Evolutionary conservation across 176 grass and related monocot species (phyloP).

Genomic region (Puya raimondii): DNA sequence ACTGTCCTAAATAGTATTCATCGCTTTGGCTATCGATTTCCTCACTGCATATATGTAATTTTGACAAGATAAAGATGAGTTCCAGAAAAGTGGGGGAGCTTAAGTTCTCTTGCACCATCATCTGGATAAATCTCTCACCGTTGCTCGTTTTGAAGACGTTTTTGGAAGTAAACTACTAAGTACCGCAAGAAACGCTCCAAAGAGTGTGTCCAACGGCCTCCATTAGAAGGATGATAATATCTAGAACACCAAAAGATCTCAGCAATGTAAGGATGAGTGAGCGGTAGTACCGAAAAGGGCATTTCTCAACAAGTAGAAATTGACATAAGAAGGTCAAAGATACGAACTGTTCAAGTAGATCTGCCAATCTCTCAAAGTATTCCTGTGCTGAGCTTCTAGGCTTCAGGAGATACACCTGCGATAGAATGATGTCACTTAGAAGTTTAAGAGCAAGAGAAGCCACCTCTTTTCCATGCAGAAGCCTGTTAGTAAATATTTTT

Average conservation of each 20-base stretch:
- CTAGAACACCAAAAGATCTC: constrained; percentile 34
- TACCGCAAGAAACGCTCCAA: constrained; percentile 81
- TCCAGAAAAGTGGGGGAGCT: background rate
- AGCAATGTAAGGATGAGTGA: constrained; percentile 8
- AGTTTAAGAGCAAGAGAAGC: background rate
- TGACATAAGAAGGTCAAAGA: constrained; percentile 26
- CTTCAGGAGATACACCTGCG: constrained; percentile 88
- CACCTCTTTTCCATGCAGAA: no score
- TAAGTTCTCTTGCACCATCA: background rate
- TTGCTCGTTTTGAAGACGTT: constrained; percentile 74
- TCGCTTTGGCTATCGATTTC: constrained; percentile 19
- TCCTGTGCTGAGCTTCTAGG: constrained; percentile 54
- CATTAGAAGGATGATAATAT: constrained; percentile 99
- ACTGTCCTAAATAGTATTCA: constrained; percentile 45
- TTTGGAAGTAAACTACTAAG: constrained; percentile 76
- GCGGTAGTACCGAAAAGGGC: no score
- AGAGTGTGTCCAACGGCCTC: constrained; percentile 84
- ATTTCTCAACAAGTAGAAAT: no score
- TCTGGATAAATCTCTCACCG: constrained; percentile 49
- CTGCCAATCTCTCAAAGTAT: constrained; percentile 76
- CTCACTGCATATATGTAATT: constrained; percentile 12
- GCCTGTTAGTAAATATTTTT: no score
- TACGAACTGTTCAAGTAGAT: constrained; percentile 88
- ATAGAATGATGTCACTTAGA: constrained; percentile 7
- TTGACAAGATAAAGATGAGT: background rate